Conservation (phyloP, 2,329 filamentous ascomycete genomes). For the Aspergillus piperis region DNA sequence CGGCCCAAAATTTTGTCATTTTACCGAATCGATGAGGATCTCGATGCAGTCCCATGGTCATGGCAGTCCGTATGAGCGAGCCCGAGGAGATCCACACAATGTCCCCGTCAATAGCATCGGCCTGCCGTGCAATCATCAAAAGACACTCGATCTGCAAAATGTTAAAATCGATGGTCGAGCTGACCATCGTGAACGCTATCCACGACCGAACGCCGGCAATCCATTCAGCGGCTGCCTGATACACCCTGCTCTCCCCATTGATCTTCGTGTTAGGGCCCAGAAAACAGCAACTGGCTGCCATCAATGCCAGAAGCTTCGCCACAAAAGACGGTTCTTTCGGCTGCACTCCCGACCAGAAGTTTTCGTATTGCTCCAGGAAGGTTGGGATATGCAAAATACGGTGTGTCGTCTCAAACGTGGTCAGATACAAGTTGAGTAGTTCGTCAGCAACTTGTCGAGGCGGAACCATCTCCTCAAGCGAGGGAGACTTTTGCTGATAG, state of each 20-base stretch:
- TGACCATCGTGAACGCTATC: conserved; percentile 34
- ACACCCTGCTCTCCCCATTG: conserved; percentile 41
- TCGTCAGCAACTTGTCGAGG: conserved; percentile 48
- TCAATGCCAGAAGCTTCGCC: conserved; percentile 41
- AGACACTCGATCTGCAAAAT: conserved; percentile 38
- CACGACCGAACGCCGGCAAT: conserved; percentile 39
- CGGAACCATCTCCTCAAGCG: conserved; percentile 48
- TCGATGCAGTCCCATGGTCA: conserved; percentile 46
- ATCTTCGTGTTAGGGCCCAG: conserved; percentile 23
- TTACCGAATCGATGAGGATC: conserved; percentile 39
- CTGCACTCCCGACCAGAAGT: conserved; percentile 52
- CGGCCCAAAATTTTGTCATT: conserved; percentile 42
- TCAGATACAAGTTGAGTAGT: conserved; percentile 57
- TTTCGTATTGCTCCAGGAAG: conserved; percentile 59
- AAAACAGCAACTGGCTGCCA: conserved; percentile 50
- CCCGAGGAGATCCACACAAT: conserved; percentile 42
- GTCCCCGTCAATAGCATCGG: conserved; percentile 33
- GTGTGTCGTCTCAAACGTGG: conserved; percentile 58
- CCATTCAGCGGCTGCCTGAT: conserved; percentile 50
- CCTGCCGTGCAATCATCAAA: conserved; percentile 37
- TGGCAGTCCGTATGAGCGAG: conserved; percentile 43
- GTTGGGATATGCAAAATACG: conserved; percentile 61
- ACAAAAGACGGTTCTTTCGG: conserved; percentile 51
- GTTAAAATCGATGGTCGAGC: conserved; percentile 31
- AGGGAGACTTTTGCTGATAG: conserved; percentile 33